Evolutionary conservation across 23 red algal species (phyloP).

Genomic region (Agarophyton chilense): DNA sequence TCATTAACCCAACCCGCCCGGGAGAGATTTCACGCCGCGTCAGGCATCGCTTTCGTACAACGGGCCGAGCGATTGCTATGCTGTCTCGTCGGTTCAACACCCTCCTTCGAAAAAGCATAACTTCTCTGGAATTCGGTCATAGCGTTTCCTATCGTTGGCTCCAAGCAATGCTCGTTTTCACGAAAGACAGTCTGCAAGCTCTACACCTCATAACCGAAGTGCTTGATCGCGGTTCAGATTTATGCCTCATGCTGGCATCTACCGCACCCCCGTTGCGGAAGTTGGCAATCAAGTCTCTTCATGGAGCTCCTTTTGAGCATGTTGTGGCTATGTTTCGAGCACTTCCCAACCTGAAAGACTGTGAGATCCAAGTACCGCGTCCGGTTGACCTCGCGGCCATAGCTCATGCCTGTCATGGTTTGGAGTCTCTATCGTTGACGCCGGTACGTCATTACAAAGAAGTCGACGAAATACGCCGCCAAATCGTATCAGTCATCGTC

Average conservation of each 20-base stretch:
- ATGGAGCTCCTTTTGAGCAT: slow-evolving; percentile 55
- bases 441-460: slow-evolving; percentile 16
- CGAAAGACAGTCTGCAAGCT: slow-evolving; percentile 19
- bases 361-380: slow-evolving; percentile 50
- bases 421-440: slow-evolving; percentile 23
- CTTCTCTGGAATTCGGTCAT: slow-evolving; percentile 15
- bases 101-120: slow-evolving; percentile 39
- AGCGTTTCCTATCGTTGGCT: slow-evolving; percentile 15
- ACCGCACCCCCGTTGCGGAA: slow-evolving; percentile 49
- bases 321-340: slow-evolving; percentile 64
- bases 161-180: slow-evolving; percentile 53
- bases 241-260: slow-evolving; percentile 45
- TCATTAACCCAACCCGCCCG: slow-evolving; percentile 21
- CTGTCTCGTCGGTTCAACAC: slow-evolving; percentile 48
- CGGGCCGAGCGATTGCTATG: slow-evolving; percentile 20
- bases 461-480: slow-evolving; percentile 59
- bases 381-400: slow-evolving; percentile 59
- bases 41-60: slow-evolving; percentile 28
- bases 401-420: slow-evolving; percentile 38
- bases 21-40: slow-evolving; percentile 47
- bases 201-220: slow-evolving; percentile 30
- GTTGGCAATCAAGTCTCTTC: slow-evolving; percentile 22
- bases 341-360: slow-evolving; percentile 25
- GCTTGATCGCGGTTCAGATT: not conserved
- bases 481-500: slow-evolving; percentile 44